These are phyloP conservation scores for Blastobotrys terrestris DNA, from an alignment of 805 yeast genomes.

Conservation along the genomic window DNA sequence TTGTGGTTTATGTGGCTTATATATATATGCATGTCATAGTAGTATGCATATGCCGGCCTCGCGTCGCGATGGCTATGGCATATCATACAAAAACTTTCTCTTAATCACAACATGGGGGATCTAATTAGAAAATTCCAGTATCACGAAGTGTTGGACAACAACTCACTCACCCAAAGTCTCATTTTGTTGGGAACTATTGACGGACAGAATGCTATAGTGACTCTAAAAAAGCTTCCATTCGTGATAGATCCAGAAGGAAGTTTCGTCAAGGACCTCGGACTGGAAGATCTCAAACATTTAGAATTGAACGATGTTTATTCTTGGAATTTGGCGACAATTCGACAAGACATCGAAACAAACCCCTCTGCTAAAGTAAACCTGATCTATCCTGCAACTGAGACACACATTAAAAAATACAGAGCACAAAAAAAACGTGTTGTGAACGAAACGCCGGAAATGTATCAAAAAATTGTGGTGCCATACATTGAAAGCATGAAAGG, in stretches of 20 bases:
- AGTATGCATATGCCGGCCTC: not conserved
- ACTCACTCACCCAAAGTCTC: conserved; percentile 62
- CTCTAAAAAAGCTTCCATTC: conserved; percentile 70
- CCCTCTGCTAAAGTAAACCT: conserved; percentile 70
- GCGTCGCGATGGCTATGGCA: not conserved
- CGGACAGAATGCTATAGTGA: conserved; percentile 55
- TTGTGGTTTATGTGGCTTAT: too few relatives aligned
- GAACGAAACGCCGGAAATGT: conserved; percentile 75
- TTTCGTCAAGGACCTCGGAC: conserved; percentile 9
- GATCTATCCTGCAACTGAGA: conserved; percentile 83
- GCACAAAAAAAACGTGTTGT: conserved; percentile 55
- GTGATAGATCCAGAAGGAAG: conserved; percentile 4
- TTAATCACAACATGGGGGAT: not conserved
- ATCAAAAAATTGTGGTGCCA: conserved; percentile 56
- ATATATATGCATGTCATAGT: too few relatives aligned
- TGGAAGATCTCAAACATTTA: conserved; percentile 31
- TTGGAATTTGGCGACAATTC: conserved; percentile 63
- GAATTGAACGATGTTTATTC: conserved; percentile 78
- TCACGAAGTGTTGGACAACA: conserved; percentile 21
- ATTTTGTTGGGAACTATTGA: conserved; percentile 64
- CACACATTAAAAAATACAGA: conserved; percentile 74
- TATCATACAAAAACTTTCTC: not conserved
- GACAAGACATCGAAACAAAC: conserved; percentile 35
- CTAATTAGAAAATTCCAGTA: conserved; percentile 1
- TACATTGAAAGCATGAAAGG: conserved; percentile 73